A percentile compares a stretch with the other conserved stretches of the same genome.
These are phyloP conservation scores for Cytospora chrysosperma DNA, from an alignment of 2,329 filamentous ascomycete genomes.

Conservation along the genomic window DNA sequence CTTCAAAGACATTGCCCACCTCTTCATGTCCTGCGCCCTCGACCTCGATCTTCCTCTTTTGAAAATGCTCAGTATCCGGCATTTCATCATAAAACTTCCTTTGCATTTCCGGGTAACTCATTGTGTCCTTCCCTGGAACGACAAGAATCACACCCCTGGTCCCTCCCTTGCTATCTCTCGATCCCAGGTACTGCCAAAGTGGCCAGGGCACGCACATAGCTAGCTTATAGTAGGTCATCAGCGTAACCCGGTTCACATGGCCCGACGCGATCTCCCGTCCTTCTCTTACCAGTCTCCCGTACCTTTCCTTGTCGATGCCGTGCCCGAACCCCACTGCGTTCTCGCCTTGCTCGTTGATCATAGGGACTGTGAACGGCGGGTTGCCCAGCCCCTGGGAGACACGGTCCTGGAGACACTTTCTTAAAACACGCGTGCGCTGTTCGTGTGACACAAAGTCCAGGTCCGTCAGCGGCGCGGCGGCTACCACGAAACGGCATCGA, in stretches of 20 bases:
- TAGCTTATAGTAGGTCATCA: not conserved
- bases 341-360: conserved; percentile 5
- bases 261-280: not conserved
- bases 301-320: not conserved
- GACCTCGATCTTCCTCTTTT: too few relatives aligned
- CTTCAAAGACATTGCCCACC: too few relatives aligned
- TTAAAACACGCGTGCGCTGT: not conserved
- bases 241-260: not conserved
- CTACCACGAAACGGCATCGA: conserved; percentile 31
- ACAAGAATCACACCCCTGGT: too few relatives aligned
- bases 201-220: not conserved
- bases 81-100: too few relatives aligned
- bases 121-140: too few relatives aligned
- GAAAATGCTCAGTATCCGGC: too few relatives aligned
- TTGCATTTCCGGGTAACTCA: too few relatives aligned
- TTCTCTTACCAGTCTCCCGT: not conserved
- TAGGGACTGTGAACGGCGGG: not conserved
- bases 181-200: too few relatives aligned
- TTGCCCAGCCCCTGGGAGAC: conserved; percentile 10
- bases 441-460: not conserved
- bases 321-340: conserved; percentile 8
- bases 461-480: conserved; percentile 10
- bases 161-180: too few relatives aligned
- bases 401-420: not conserved
- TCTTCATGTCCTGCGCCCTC: too few relatives aligned